Base-by-base conservation (phyloP, 805 yeast species). In the Sugiyamaella americana region DNA sequence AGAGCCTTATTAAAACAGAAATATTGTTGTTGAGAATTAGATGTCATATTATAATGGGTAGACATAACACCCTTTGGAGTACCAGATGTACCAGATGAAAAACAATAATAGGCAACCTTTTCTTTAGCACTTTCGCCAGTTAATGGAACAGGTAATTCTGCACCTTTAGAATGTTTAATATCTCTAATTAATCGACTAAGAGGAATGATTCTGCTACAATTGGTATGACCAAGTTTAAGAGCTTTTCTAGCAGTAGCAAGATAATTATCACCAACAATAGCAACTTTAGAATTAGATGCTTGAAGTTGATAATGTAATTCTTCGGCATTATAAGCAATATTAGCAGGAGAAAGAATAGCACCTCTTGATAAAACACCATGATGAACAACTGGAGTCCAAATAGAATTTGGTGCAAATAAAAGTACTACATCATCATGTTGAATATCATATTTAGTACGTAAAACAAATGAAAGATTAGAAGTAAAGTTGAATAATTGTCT, bases 31-130 rank as follows among this genome's bases (percentile, higher is more conserved):
- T 55, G 50, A n/a, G 66, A 53, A 40, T 65, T 65, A 21, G 70
- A 60, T 17, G 66, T 68, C 17, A 75, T 68, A 49, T 76, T 78
- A 39, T 58, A 60, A 52, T 82, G 87, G 24, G 75, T 71, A 51
- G 82, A 64, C 22, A 78, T 77, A 29, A 80, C 89, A 58, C 89
- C 89, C 65, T 83, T 83, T 48, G 88, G 87, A 32, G 76, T 74
- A 49, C 88, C 87, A 4, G 58, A 50, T 10, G 62, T 57, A 10
- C 63, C 63, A 5, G 60, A 55, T 13, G 61, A 54, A 47, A 53
- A 59, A 46, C 62, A 56, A 26, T 57, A 52, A 41, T 57, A 59
- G 17, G 63, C 63, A 20, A 51, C 48, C 30, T 49, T 45, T 3
- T 38, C 23, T 34, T 24, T 30, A 13, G 44, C 32, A 21, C 32